Conservation (phyloP, 108 stramenopile species). For the Nitzschia sp. region DNA sequence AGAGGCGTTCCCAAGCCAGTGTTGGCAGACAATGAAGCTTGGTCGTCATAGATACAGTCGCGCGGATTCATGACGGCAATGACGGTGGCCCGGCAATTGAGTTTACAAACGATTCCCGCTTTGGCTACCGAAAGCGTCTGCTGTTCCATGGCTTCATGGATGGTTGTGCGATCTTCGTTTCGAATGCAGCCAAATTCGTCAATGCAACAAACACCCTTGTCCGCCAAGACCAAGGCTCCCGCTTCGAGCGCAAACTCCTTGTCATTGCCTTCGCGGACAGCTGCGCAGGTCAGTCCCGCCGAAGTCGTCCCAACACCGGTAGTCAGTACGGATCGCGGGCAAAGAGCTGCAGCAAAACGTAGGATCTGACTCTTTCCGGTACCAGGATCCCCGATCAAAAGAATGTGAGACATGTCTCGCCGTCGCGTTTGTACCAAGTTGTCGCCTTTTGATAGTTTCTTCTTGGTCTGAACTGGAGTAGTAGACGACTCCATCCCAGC, state of each 20-base stretch:
- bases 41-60: conserved; percentile 80
- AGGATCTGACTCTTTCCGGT: conserved; percentile 86
- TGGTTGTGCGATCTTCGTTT: conserved; percentile 83
- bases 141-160: conserved; percentile 99
- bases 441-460: conserved; percentile 11
- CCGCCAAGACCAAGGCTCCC: conserved; percentile 96
- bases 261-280: conserved; percentile 87
- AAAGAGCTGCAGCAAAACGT: conserved; percentile 90
- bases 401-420: conserved; percentile 84
- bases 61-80: conserved; percentile 95
- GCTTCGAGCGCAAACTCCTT: conserved; percentile 97
- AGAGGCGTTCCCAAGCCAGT: conserved; percentile 95
- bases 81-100: conserved; percentile 91
- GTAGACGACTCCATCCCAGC: neutral
- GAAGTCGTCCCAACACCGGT: conserved; percentile 97
- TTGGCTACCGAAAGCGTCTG: conserved; percentile 96
- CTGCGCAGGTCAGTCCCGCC: conserved; percentile 98
- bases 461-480: neutral
- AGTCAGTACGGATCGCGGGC: conserved; percentile 92
- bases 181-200: conserved; percentile 94
- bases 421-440: conserved; percentile 58
- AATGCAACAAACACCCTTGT: conserved; percentile 95
- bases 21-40: conserved; percentile 77
- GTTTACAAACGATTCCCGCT: conserved; percentile 96
- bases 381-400: conserved; percentile 91